phyloP scores from a whole-genome alignment of 1,284 basidiomycete genomes.

The Rhodotorula sp. region DNA sequence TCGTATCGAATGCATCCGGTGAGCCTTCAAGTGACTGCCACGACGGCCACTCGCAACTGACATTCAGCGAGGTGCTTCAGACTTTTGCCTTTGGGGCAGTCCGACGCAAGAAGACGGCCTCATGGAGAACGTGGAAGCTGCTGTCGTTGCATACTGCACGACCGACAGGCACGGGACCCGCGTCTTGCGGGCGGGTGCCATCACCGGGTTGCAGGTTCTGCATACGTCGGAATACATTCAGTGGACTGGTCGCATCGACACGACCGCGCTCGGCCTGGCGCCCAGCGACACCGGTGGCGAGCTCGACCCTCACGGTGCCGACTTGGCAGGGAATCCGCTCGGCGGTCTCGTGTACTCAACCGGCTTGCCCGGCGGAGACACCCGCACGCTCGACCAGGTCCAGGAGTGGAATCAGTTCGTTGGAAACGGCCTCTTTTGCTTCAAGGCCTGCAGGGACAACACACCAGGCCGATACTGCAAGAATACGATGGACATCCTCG shows the following conservation, averaged over 20 bases:
- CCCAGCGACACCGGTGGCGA: slow-evolving; percentile 61
- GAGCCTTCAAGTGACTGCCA: not conserved
- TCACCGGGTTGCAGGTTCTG: slow-evolving; percentile 60
- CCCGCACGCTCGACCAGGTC: slow-evolving; percentile 31
- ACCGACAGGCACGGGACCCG: slow-evolving; percentile 64
- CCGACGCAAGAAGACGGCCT: slow-evolving; percentile 12
- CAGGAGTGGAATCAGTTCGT: slow-evolving; percentile 31
- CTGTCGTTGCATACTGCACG: slow-evolving; percentile 40
- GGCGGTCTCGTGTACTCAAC: slow-evolving; percentile 42
- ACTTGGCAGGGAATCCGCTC: slow-evolving; percentile 28
- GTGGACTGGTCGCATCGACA: slow-evolving; percentile 53
- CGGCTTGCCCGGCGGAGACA: slow-evolving; percentile 48
- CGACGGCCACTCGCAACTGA: slow-evolving; percentile 1
- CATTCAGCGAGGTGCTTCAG: not conserved
- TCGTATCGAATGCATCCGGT: not conserved
- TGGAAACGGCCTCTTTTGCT: slow-evolving; percentile 1
- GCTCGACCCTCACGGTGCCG: slow-evolving; percentile 37
- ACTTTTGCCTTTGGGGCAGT: slow-evolving; percentile 33
- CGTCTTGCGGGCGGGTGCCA: slow-evolving; percentile 60
- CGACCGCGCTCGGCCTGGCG: slow-evolving; percentile 58
- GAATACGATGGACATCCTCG: slow-evolving; percentile 59
- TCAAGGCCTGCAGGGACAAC: slow-evolving; percentile 16
- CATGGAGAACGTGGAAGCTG: slow-evolving; percentile 32
- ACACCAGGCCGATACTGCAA: slow-evolving; percentile 51
- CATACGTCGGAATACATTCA: slow-evolving; percentile 11